Conservation (phyloP, 306 rosid genomes). For the Cucumis hystrix region DNA sequence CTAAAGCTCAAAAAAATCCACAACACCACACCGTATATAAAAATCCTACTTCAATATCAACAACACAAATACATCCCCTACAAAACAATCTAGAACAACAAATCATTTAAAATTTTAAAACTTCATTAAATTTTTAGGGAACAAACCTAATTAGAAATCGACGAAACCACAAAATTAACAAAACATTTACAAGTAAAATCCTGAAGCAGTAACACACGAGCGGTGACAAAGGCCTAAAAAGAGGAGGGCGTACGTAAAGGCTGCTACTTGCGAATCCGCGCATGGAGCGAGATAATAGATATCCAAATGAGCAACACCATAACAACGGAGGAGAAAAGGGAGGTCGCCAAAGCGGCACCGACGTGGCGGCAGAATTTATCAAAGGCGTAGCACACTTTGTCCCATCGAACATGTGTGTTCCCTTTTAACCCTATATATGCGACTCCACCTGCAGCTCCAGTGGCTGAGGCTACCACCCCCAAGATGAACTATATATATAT, state of each 20-base stretch:
- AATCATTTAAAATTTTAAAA: not conserved
- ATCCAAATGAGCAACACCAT: constrained; percentile 56
- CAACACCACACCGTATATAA: not conserved
- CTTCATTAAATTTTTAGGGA: not conserved
- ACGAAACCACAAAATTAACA: not conserved
- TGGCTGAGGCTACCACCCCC: constrained; percentile 68
- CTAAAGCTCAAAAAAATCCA: not conserved
- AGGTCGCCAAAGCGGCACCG: constrained; percentile 37
- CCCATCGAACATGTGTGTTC: constrained; percentile 42
- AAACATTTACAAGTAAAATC: not conserved
- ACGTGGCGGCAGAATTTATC: constrained; percentile 55
- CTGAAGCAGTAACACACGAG: not conserved
- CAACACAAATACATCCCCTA: not conserved
- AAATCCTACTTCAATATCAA: not conserved
- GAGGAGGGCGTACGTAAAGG: not conserved
- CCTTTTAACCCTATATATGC: constrained; percentile 75
- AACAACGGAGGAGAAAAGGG: constrained; percentile 42
- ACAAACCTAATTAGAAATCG: not conserved
- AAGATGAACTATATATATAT: not conserved
- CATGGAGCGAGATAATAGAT: constrained; percentile 38
- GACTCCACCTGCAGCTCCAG: constrained; percentile 58
- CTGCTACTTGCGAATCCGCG: constrained; percentile 39
- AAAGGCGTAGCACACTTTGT: constrained; percentile 38
- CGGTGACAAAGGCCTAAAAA: not conserved
- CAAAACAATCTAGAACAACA: not conserved